Percentiles rank a stretch among this genome's conserved stretches.
These are phyloP conservation scores for Penicillium alfredii DNA, from an alignment of 495 filamentous ascomycete genomes.

Conservation along the genomic window DNA sequence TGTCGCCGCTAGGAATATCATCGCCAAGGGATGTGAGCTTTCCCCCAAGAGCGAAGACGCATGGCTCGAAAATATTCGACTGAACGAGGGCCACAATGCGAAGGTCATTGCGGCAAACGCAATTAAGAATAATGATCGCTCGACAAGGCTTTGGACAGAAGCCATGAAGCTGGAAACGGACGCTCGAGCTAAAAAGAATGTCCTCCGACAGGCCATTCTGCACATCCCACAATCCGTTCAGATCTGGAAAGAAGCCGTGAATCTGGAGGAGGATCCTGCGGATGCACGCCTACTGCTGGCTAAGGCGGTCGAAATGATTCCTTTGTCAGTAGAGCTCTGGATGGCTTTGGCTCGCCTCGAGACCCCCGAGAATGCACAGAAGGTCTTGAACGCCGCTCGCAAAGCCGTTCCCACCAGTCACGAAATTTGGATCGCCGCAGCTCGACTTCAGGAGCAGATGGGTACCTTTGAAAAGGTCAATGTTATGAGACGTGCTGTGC, in stretches of 20 bases:
- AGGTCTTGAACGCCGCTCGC: slow-evolving; percentile 90
- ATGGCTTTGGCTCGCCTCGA: slow-evolving; percentile 86
- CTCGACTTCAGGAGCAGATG: slow-evolving; percentile 86
- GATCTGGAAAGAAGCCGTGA: slow-evolving; percentile 97
- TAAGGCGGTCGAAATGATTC: slow-evolving; percentile 91
- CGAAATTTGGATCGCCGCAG: slow-evolving; percentile 94
- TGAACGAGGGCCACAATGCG: slow-evolving; percentile 87
- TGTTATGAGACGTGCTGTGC: slow-evolving; percentile 90
- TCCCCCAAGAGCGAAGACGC: slow-evolving; percentile 92
- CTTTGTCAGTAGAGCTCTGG: slow-evolving; percentile 89
- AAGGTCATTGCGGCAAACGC: slow-evolving; percentile 95
- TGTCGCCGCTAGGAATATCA: slow-evolving; percentile 76
- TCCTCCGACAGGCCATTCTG: slow-evolving; percentile 81
- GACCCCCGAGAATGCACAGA: slow-evolving; percentile 81
- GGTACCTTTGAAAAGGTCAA: slow-evolving; percentile 67
- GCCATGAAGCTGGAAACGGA: slow-evolving; percentile 91
- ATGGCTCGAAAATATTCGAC: slow-evolving; percentile 90
- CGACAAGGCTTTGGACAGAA: slow-evolving; percentile 84
- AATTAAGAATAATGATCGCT: slow-evolving; percentile 83
- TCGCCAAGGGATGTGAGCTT: slow-evolving; percentile 77
- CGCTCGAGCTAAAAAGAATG: slow-evolving; percentile 74
- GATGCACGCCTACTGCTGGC: slow-evolving; percentile 83
- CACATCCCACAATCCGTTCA: slow-evolving; percentile 86
- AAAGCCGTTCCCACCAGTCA: slow-evolving; percentile 87
- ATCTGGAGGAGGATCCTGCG: slow-evolving; percentile 80